Percentiles rank a stretch among this genome's conserved stretches.
Evolutionary conservation across 805 yeast species (phyloP).

Genomic region (Sugiyamaella boreocaroliniensis): DNA sequence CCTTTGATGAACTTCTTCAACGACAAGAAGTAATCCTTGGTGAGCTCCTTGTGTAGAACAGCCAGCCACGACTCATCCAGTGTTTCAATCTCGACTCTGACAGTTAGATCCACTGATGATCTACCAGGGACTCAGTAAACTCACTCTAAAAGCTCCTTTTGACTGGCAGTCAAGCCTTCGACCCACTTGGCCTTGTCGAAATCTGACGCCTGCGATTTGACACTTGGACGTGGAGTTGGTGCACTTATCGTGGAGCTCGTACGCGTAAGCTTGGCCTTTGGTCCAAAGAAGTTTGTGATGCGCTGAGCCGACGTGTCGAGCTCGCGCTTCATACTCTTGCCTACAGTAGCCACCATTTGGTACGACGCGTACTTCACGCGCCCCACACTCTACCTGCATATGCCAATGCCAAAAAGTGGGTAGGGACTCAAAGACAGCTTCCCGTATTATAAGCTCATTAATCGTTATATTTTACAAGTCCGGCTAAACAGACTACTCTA

Average conservation of each 20-base stretch:
- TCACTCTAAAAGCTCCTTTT: slow-evolving; percentile 42
- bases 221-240: slow-evolving; percentile 4
- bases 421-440: no score
- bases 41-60: slow-evolving; percentile 59
- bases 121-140: no score
- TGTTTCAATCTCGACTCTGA: slow-evolving; percentile 50
- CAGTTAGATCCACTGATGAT: neutral
- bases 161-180: slow-evolving; percentile 40
- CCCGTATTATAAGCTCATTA: neutral
- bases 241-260: slow-evolving; percentile 4
- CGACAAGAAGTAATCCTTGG: slow-evolving; percentile 75
- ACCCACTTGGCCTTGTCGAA: slow-evolving; percentile 53
- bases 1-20: slow-evolving; percentile 56
- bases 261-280: slow-evolving; percentile 1
- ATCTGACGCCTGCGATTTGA: neutral
- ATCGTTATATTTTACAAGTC: neutral
- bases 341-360: neutral
- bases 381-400: no score
- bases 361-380: neutral
- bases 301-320: slow-evolving; percentile 13
- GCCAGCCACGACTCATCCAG: slow-evolving; percentile 76
- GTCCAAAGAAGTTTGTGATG: slow-evolving; percentile 18
- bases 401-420: no score
- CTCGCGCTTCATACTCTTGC: slow-evolving; percentile 13
- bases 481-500: slow-evolving; percentile 2